Conservation (phyloP, 495 filamentous ascomycete species). For the Neurospora hispaniola region DNA sequence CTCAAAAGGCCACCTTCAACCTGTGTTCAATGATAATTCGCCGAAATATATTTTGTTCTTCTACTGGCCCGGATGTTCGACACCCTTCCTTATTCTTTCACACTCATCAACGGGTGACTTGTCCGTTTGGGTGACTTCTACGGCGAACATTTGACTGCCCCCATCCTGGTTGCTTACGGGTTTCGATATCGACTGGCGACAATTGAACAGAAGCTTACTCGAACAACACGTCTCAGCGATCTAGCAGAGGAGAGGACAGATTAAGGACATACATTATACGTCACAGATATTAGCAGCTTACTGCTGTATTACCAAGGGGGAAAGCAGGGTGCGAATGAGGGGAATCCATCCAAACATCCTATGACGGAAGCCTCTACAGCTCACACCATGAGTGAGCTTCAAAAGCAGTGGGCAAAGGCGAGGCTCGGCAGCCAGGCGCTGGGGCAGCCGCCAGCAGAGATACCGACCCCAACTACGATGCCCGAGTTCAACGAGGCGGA, state of each 20-base stretch:
- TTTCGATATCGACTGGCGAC: neutral
- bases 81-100: neutral
- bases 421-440: conserved; percentile 41
- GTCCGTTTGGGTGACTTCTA: neutral
- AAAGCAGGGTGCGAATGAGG: neutral
- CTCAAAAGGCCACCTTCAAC: neutral
- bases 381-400: conserved; percentile 69
- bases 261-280: neutral
- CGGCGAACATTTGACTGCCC: neutral
- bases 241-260: neutral
- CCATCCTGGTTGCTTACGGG: neutral
- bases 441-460: conserved; percentile 3
- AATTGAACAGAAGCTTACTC: neutral
- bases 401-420: conserved; percentile 72
- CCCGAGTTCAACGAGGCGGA: conserved; percentile 41
- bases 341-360: neutral
- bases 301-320: neutral
- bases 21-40: neutral
- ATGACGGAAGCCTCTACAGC: neutral
- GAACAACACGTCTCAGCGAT: neutral
- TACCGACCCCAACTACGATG: conserved; percentile 1
- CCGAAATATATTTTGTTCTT: neutral
- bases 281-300: neutral
- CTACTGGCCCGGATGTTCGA: neutral
- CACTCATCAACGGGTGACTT: neutral